Evolutionary conservation across 768 basidiomycete species (phyloP).

Genomic region (Crassisporium funariophilum): DNA sequence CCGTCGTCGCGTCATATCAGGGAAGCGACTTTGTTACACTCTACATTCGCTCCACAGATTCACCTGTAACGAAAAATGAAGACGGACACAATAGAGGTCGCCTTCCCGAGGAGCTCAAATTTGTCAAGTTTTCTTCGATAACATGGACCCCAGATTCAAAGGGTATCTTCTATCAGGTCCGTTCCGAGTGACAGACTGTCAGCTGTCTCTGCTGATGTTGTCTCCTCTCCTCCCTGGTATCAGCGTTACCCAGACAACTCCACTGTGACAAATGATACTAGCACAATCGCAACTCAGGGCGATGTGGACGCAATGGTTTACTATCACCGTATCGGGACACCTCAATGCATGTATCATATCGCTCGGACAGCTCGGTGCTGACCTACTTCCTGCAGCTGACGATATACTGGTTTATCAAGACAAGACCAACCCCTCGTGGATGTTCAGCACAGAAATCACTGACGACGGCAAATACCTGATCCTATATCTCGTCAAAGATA

Average conservation of each 20-base stretch:
- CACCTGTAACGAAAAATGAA: conserved; percentile 52
- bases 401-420: conserved; percentile 72
- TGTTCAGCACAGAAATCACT: conserved; percentile 59
- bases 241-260: conserved; percentile 60
- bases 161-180: conserved; percentile 82
- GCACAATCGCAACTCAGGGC: conserved; percentile 58
- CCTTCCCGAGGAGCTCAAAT: conserved; percentile 67
- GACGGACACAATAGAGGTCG: conserved; percentile 49
- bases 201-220: not conserved
- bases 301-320: conserved; percentile 75
- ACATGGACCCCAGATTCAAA: conserved; percentile 78
- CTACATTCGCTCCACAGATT: conserved; percentile 64
- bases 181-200: not conserved
- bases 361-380: conserved; percentile 3
- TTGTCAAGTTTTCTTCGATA: conserved; percentile 75
- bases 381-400: conserved; percentile 44
- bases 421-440: conserved; percentile 61
- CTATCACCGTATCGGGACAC: conserved; percentile 74
- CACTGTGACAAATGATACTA: conserved; percentile 49
- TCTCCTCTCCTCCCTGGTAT: conserved; percentile 12
- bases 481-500: conserved; percentile 58
- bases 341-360: conserved; percentile 52
- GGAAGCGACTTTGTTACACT: conserved; percentile 75
- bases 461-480: conserved; percentile 70
- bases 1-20: too few species aligned